Conservation (phyloP, 2,329 filamentous ascomycete species). For the Microdochium trichocladiopsis region DNA sequence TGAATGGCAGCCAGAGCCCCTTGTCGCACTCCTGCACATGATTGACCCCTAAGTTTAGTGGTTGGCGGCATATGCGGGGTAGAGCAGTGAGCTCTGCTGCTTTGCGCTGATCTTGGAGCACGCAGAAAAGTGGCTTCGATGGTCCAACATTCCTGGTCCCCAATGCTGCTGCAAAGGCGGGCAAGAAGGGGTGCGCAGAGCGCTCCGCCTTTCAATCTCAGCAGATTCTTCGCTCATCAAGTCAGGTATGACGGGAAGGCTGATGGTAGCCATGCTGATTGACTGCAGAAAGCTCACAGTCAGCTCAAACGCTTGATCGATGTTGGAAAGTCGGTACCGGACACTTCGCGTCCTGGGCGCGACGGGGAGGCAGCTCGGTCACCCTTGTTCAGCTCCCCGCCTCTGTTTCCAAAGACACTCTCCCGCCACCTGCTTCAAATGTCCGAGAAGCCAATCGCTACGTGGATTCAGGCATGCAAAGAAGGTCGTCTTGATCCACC, state of each 20-base stretch:
- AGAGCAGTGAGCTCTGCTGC: not conserved
- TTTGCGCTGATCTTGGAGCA: not conserved
- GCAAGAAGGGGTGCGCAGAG: not conserved
- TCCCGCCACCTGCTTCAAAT: not conserved
- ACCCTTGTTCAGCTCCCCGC: not conserved
- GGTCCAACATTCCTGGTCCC: not conserved
- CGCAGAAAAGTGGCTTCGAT: not conserved
- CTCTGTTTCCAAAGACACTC: not conserved
- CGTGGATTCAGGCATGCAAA: not conserved
- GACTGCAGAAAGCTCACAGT: not conserved
- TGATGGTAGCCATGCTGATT: not conserved
- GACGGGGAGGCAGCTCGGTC: too few relatives aligned
- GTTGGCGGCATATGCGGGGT: not conserved
- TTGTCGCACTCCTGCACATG: not conserved
- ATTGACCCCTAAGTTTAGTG: not conserved
- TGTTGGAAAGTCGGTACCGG: too few relatives aligned
- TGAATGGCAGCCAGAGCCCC: not conserved
- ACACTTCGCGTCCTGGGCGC: too few relatives aligned
- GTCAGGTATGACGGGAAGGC: not conserved
- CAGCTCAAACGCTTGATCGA: too few relatives aligned
- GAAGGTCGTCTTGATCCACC: not conserved
- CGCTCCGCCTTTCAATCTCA: not conserved
- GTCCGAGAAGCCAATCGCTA: not conserved
- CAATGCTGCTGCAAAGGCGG: not conserved
- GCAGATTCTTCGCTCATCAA: not conserved